Evolutionary conservation across 1,139 yeast species (phyloP).

Genomic region (Pichia kudriavzevii): DNA sequence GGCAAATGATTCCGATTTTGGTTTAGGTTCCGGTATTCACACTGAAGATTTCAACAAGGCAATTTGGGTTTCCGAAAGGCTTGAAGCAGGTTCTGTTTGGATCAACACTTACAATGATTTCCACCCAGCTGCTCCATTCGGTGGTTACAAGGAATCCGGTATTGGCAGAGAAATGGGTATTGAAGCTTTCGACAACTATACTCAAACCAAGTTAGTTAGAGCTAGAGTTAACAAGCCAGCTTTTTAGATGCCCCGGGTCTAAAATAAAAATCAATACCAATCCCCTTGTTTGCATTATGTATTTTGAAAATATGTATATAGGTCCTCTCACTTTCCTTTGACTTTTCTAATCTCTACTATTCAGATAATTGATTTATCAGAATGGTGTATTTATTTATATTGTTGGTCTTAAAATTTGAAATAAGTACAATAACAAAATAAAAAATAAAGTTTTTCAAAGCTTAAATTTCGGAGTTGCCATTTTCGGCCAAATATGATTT

Average conservation of each 20-base stretch:
- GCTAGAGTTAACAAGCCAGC: slow-evolving; percentile 26
- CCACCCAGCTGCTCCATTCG: slow-evolving; percentile 71
- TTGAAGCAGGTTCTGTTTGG: slow-evolving; percentile 82
- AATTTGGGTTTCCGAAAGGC: slow-evolving; percentile 53
- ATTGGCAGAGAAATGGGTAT: slow-evolving; percentile 89
- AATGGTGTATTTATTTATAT: too few species aligned
- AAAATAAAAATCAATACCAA: too few species aligned
- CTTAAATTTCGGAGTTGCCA: too few species aligned
- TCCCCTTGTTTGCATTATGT: too few species aligned
- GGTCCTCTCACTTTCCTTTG: too few species aligned
- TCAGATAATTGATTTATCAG: too few species aligned
- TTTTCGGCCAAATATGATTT: too few species aligned
- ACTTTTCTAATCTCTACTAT: too few species aligned
- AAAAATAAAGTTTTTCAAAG: too few species aligned
- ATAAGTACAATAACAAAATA: too few species aligned
- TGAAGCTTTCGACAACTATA: slow-evolving; percentile 77
- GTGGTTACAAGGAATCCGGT: slow-evolving; percentile 85
- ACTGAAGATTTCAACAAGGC: slow-evolving; percentile 56
- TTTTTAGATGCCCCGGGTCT: slow-evolving; percentile 6
- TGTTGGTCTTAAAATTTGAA: too few species aligned
- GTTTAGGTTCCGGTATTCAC: slow-evolving; percentile 83
- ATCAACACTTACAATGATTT: slow-evolving; percentile 76
- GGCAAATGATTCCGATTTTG: slow-evolving; percentile 72
- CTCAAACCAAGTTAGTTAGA: slow-evolving; percentile 77
- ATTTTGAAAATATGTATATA: too few species aligned